These are phyloP conservation scores for Pyrenophora graminea DNA, from an alignment of 2,329 filamentous ascomycete species.

Conservation along the genomic window DNA sequence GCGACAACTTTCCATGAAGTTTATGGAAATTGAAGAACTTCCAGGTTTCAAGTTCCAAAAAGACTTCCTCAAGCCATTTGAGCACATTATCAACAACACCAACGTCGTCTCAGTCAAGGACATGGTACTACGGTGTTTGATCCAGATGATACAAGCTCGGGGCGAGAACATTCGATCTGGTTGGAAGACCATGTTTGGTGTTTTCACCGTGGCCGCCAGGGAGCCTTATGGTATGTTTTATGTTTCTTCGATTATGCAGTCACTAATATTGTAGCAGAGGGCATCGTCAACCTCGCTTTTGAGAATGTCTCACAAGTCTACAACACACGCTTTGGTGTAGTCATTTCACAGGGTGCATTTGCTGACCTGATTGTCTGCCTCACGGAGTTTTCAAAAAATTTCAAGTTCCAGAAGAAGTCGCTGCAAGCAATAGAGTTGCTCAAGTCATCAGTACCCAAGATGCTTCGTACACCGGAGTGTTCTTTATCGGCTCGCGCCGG, in stretches of 20 bases:
- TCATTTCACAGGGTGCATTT: constrained; percentile 95
- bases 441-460: constrained; percentile 89
- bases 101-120: constrained; percentile 93
- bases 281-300: constrained; percentile 94
- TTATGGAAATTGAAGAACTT: constrained; percentile 97
- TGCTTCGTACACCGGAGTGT: constrained; percentile 95
- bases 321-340: constrained; percentile 90
- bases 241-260: background rate
- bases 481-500: constrained; percentile 73
- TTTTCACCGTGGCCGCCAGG: constrained; percentile 92
- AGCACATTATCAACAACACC: constrained; percentile 94
- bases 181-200: constrained; percentile 99
- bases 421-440: constrained; percentile 92
- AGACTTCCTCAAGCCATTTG: constrained; percentile 97
- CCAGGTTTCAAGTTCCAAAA: constrained; percentile 99
- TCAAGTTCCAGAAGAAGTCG: constrained; percentile 98
- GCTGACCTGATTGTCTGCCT: constrained; percentile 94
- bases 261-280: constrained; percentile 60
- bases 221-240: constrained; percentile 72
- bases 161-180: constrained; percentile 97
- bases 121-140: constrained; percentile 91
- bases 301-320: constrained; percentile 97
- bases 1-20: constrained; percentile 94
- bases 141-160: constrained; percentile 98
- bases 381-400: constrained; percentile 98